Evolutionary conservation across 2,329 filamentous ascomycete genomes (phyloP).

Genomic region (Didymella exigua): DNA sequence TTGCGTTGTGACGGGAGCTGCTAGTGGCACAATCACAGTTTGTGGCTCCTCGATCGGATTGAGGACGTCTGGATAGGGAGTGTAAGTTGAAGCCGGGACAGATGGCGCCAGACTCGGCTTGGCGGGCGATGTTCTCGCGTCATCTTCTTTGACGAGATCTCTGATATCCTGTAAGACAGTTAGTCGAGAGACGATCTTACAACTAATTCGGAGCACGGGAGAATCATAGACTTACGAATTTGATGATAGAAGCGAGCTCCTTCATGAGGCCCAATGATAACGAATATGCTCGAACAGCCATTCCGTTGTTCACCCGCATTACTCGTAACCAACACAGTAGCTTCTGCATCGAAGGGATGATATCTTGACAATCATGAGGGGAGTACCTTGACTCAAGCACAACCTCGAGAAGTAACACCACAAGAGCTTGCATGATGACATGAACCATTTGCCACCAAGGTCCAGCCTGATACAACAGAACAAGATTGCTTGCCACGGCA

Average conservation of each 20-base stretch:
- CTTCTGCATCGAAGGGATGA: constrained; percentile 38
- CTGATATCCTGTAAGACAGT: constrained; percentile 18
- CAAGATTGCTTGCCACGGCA: constrained; percentile 6
- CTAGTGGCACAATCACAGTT: not conserved
- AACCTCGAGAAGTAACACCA: constrained; percentile 47
- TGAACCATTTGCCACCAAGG: constrained; percentile 49
- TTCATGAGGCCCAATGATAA: constrained; percentile 25
- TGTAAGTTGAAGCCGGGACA: not conserved
- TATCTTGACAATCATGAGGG: constrained; percentile 27
- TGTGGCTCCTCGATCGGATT: constrained; percentile 5
- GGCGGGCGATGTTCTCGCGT: not conserved
- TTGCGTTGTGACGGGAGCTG: not conserved
- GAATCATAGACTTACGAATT: constrained; percentile 11
- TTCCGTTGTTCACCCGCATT: constrained; percentile 37
- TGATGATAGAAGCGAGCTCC: constrained; percentile 16
- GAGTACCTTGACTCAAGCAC: constrained; percentile 29
- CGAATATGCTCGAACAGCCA: constrained; percentile 41
- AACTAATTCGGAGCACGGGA: not conserved
- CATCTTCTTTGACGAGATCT: constrained; percentile 25
- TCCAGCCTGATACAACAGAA: constrained; percentile 22
- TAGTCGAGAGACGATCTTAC: not conserved
- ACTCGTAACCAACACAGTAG: constrained; percentile 42
- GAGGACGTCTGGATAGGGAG: constrained; percentile 9
- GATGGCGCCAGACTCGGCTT: not conserved
- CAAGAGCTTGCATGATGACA: constrained; percentile 46